phyloP scores from a whole-genome alignment of 2,329 filamentous ascomycete genomes.

The Beauveria sp. region DNA sequence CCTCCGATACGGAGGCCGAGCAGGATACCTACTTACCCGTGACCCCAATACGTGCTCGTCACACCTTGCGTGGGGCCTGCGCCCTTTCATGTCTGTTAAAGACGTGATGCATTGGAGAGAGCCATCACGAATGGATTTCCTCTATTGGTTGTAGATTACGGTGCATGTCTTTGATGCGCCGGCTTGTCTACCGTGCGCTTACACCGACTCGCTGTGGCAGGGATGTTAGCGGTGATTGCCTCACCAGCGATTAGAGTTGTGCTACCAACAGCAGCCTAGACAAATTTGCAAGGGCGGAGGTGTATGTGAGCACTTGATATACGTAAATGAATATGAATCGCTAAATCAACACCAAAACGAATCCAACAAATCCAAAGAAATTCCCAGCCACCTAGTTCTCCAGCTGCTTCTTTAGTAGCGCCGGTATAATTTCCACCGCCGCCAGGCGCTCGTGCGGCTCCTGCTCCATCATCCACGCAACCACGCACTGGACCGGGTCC shows the following conservation, averaged over 20 bases:
- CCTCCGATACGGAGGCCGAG: slow-evolving; percentile 10
- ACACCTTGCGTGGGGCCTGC: not conserved
- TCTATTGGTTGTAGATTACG: slow-evolving; percentile 2
- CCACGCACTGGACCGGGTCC: not conserved
- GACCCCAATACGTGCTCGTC: not conserved
- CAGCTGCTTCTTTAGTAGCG: not conserved
- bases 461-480: slow-evolving; percentile 1
- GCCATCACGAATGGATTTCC: no score
- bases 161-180: not conserved
- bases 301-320: no score
- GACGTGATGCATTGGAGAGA: not conserved
- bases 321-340: not conserved
- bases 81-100: not conserved
- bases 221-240: not conserved
- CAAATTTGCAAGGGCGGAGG: no score
- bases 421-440: not conserved
- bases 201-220: not conserved
- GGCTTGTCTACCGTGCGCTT: not conserved
- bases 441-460: not conserved
- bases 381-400: not conserved
- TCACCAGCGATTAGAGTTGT: not conserved
- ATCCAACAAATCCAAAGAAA: not conserved
- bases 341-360: not conserved
- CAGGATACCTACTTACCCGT: not conserved
- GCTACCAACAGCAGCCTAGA: no score